A percentile compares a stretch with the other conserved stretches of the same genome.
These are phyloP conservation scores for Glutinoglossum americanum DNA, from an alignment of 495 filamentous ascomycete species.

Conservation along the genomic window DNA sequence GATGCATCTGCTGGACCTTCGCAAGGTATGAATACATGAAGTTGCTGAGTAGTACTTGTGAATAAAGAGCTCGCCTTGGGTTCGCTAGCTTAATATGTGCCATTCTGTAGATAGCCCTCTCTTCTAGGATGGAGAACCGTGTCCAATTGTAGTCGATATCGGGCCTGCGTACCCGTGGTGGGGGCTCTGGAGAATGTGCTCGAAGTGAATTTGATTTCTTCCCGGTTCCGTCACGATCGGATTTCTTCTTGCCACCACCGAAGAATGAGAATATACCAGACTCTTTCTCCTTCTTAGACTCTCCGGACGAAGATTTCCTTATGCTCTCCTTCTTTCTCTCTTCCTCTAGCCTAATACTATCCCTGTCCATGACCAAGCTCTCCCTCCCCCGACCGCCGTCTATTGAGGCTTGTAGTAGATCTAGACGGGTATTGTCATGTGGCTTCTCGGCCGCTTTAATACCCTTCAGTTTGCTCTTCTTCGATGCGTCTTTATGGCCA, in stretches of 20 bases:
- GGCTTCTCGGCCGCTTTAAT: slow-evolving; percentile 30
- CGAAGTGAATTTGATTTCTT: slow-evolving; percentile 56
- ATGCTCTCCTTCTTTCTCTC: slow-evolving; percentile 65
- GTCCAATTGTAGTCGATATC: slow-evolving; percentile 94
- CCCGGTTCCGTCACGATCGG: slow-evolving; percentile 35
- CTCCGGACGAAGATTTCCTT: slow-evolving; percentile 41
- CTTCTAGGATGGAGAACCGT: slow-evolving; percentile 84
- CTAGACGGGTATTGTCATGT: slow-evolving; percentile 56
- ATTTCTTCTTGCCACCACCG: slow-evolving; percentile 63
- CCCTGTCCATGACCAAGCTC: slow-evolving; percentile 63
- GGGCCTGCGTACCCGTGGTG: slow-evolving; percentile 43
- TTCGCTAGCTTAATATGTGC: slow-evolving; percentile 98
- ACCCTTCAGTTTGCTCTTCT: slow-evolving; percentile 28
- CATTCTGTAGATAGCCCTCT: slow-evolving; percentile 94
- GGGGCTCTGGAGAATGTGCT: slow-evolving; percentile 62
- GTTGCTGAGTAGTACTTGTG: slow-evolving; percentile 92
- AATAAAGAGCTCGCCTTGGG: slow-evolving; percentile 74
- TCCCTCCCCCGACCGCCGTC: slow-evolving; percentile 54
- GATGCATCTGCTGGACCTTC: slow-evolving; percentile 97
- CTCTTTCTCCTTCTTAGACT: slow-evolving; percentile 76
- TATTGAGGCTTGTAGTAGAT: slow-evolving; percentile 63
- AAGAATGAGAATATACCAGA: slow-evolving; percentile 72
- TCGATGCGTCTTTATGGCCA: slow-evolving; percentile 31
- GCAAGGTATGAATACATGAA: slow-evolving; percentile 99
- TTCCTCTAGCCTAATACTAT: slow-evolving; percentile 50